phyloP scores from a whole-genome alignment of 1,139 yeast species.

The Eremothecium gossypii region DNA sequence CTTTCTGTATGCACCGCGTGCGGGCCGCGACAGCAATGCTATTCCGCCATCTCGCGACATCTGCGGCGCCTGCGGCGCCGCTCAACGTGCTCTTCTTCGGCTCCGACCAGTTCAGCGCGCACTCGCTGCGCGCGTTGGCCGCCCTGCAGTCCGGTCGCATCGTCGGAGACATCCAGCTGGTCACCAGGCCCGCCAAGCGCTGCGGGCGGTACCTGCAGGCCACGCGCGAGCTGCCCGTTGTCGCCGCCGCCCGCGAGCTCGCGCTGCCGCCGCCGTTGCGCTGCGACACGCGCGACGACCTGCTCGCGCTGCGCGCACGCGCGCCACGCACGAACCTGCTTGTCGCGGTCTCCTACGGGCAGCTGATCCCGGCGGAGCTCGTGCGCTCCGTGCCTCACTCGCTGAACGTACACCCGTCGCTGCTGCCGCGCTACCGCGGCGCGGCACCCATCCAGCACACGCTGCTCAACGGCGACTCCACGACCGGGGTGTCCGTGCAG shows the following conservation, averaged over 20 bases:
- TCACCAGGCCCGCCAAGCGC: slow-evolving; percentile 58
- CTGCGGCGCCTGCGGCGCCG: slow-evolving; percentile 6
- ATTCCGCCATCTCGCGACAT: no score
- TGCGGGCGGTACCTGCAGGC: slow-evolving; percentile 56
- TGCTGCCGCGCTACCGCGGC: slow-evolving; percentile 76
- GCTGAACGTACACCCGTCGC: slow-evolving; percentile 85
- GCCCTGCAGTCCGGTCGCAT: slow-evolving; percentile 29
- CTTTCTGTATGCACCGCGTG: no score
- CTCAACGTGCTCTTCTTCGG: slow-evolving; percentile 65
- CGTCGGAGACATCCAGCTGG: slow-evolving; percentile 46
- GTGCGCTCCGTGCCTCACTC: slow-evolving; percentile 46
- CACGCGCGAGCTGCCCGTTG: slow-evolving; percentile 49
- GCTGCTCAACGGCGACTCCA: slow-evolving; percentile 48
- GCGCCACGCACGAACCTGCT: slow-evolving; percentile 46
- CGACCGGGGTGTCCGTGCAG: slow-evolving; percentile 83
- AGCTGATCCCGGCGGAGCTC: slow-evolving; percentile 57
- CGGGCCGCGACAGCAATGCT: no score
- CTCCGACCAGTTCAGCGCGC: slow-evolving; percentile 64
- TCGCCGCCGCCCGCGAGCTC: slow-evolving; percentile 32
- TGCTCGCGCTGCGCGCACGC: slow-evolving; percentile 29
- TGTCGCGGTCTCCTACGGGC: slow-evolving; percentile 86
- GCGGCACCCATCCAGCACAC: slow-evolving; percentile 87
- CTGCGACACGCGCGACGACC: slow-evolving; percentile 54
- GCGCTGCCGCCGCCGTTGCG: slow-evolving; percentile 36
- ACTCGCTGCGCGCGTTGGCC: slow-evolving; percentile 42